Base-by-base conservation (phyloP, 257 asterid genomes). In the Hygrophila difformis region DNA sequence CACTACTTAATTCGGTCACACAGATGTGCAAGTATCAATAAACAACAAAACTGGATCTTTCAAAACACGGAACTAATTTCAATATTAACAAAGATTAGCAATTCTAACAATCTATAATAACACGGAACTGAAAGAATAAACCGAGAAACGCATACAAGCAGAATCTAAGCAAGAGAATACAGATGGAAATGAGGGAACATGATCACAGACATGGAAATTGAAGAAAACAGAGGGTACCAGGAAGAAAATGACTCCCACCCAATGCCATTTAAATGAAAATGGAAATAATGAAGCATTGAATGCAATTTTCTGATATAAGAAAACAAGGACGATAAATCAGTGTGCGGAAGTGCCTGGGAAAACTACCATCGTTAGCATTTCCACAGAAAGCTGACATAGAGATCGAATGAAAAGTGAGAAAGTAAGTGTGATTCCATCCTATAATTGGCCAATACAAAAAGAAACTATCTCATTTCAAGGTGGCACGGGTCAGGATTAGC, bases 341-440 rank as follows among this genome's bases (percentile, higher is more conserved):
- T n/a, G n/a, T 7, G 21, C 49, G 23, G 31, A 41, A 44, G 43
- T 8, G 18, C 41, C 45, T 51, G 12, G 6, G 35, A 36, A 24
- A 24, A 28, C 45, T 46, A 48, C n/a, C 66, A 21, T 62, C 43
- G 72, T 56, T 66, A 56, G 66, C 22, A 35, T 56, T 56, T 61
- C 28, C 59, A 21, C 3, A 29, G 14, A 18, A 29, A 29, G 42
- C 13, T 17, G 37, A 39, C 14, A 38, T 23, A 16, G 1, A 33
- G 39, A 49, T 31, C 37, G 46, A 44, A 39, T 18, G 42, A 61
- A 18, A 45, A 8, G 45, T 37, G 23, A 61, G 34, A 35, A 18
- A 56, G 41, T 42, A 48, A 34, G 39, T 50, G 51, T 21, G 10
- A 7, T 40, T 49, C 16, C 49, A 18, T 38, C 19, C 33, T 15